These are phyloP conservation scores for Heracleum sosnowskyi DNA, from an alignment of 129 eudicot species.

Conservation along the genomic window DNA sequence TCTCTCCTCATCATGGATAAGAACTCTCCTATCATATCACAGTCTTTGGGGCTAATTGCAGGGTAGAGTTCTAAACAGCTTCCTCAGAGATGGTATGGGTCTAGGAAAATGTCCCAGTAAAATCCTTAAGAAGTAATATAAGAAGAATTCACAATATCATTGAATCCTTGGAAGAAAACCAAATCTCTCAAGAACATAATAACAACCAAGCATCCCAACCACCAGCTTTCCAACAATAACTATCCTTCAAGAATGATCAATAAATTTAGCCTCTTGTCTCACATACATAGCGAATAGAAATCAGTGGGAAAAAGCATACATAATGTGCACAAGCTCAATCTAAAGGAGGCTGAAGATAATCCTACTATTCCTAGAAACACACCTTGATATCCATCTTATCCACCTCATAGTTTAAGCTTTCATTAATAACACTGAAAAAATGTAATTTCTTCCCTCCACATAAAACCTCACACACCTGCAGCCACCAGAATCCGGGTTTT, in stretches of 20 bases:
- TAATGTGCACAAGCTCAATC: constrained; percentile 12
- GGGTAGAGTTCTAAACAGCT: background rate
- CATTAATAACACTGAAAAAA: constrained; percentile 9
- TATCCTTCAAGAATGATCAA: constrained; percentile 19
- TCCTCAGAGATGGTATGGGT: background rate
- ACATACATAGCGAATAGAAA: background rate
- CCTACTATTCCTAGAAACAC: constrained; percentile 14
- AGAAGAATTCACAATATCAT: constrained; percentile 10
- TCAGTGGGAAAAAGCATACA: background rate
- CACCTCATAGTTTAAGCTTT: constrained; percentile 4
- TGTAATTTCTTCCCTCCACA: constrained; percentile 15
- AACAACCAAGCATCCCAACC: constrained; percentile 9
- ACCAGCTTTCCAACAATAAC: constrained; percentile 14
- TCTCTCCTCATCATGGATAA: constrained; percentile 8
- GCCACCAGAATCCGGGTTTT: constrained; percentile 21
- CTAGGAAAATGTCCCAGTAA: constrained; percentile 11
- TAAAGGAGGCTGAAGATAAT: constrained; percentile 8
- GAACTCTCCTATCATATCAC: constrained; percentile 15
- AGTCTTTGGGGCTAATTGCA: constrained; percentile 9
- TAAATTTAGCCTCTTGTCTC: background rate
- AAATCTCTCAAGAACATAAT: constrained; percentile 1
- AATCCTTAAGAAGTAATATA: constrained; percentile 5
- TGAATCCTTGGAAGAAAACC: constrained; percentile 13
- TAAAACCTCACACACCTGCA: constrained; percentile 6
- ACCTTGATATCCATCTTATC: background rate